Evolutionary conservation across 2,329 filamentous ascomycete genomes (phyloP).

Genomic region (Colletotrichum camelliae): DNA sequence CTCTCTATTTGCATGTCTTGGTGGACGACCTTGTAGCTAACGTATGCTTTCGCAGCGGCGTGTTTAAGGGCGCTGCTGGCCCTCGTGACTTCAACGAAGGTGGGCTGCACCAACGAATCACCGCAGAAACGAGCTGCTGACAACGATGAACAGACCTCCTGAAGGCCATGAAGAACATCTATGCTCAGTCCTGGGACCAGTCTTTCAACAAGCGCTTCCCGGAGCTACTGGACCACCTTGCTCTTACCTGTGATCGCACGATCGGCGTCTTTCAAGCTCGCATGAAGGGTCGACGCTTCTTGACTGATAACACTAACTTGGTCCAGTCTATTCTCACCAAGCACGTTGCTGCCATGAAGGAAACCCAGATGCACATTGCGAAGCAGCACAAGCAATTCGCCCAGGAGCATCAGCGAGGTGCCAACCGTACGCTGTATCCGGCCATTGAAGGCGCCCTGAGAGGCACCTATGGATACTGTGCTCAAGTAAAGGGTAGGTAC

Average conservation of each 20-base stretch:
- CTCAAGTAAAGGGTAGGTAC: background rate
- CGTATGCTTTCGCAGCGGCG: background rate
- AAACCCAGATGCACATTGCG: background rate
- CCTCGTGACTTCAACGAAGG: conserved; percentile 10
- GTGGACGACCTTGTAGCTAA: background rate
- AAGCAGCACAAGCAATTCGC: background rate
- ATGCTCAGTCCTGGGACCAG: conserved; percentile 28
- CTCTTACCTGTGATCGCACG: background rate
- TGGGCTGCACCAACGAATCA: background rate
- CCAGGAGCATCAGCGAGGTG: conserved; percentile 22
- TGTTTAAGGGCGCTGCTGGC: background rate
- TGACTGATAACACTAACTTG: background rate
- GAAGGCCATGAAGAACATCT: conserved; percentile 21
- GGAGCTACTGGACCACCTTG: background rate
- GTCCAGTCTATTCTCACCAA: background rate
- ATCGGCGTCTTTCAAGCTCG: background rate
- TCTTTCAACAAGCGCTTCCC: conserved; percentile 29
- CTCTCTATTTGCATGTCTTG: background rate
- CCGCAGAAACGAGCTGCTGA: background rate
- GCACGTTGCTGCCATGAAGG: background rate
- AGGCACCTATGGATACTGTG: background rate
- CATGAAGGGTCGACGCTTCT: background rate
- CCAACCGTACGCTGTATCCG: conserved; percentile 17
- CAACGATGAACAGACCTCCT: conserved; percentile 24
- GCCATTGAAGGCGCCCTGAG: background rate